Conservation (phyloP, 352 stramenopile genomes). For the Phytophthora lateralis region DNA sequence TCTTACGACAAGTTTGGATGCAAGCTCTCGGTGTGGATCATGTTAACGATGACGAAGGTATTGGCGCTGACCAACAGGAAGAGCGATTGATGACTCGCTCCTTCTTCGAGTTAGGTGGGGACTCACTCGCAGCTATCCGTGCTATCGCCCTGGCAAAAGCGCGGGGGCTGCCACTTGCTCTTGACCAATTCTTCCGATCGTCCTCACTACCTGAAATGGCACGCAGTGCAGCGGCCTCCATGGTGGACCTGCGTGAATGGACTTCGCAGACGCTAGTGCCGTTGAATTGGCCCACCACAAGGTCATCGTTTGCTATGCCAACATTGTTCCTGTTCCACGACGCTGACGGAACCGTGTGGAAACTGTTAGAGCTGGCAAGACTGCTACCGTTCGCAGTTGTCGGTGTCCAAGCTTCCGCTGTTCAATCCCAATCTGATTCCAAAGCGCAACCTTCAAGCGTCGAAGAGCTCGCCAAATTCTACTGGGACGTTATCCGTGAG, state of each 20-base stretch:
- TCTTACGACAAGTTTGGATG: constrained; percentile 57
- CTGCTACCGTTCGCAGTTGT: constrained; percentile 43
- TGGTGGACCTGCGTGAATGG: constrained; percentile 12
- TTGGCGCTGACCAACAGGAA: constrained; percentile 18
- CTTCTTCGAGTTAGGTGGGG: constrained; percentile 75
- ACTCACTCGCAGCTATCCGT: constrained; percentile 69
- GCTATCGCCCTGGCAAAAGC: constrained; percentile 60
- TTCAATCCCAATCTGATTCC: neutral
- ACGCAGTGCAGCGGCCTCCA: constrained; percentile 12
- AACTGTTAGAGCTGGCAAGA: constrained; percentile 54
- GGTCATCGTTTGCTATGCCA: neutral
- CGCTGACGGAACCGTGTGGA: constrained; percentile 63
- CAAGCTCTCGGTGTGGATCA: constrained; percentile 49
- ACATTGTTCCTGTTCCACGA: constrained; percentile 61
- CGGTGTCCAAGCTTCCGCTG: constrained; percentile 37
- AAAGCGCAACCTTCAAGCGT: constrained; percentile 19
- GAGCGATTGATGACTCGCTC: constrained; percentile 26
- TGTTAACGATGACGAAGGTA: constrained; percentile 11
- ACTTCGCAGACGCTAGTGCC: constrained; percentile 34
- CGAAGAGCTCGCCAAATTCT: constrained; percentile 40
- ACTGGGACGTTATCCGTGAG: constrained; percentile 42
- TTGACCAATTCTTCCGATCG: constrained; percentile 57
- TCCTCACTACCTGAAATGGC: constrained; percentile 51
- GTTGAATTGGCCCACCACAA: constrained; percentile 39
- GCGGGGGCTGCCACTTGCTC: constrained; percentile 44